These are phyloP conservation scores for Hirsutella thompsonii DNA, from an alignment of 2,329 filamentous ascomycete genomes.

Conservation along the genomic window DNA sequence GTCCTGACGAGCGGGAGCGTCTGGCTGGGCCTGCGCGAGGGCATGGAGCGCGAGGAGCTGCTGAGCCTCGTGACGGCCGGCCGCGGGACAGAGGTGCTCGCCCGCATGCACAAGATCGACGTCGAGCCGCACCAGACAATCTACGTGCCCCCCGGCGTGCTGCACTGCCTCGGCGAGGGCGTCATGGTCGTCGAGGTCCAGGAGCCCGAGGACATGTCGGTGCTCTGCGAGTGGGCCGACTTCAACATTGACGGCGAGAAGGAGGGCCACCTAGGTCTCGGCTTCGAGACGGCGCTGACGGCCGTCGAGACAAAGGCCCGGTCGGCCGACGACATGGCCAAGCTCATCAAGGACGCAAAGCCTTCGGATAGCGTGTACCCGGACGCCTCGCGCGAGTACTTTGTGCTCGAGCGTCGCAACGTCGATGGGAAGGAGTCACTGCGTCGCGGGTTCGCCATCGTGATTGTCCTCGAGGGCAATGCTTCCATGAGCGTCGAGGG, in stretches of 20 bases:
- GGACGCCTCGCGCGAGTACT: conserved; percentile 6
- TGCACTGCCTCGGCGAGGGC: conserved; percentile 11
- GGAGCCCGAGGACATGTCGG: conserved; percentile 8
- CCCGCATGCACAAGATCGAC: conserved; percentile 7
- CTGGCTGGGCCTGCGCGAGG: conserved; percentile 7
- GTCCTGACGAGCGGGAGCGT: conserved; percentile 8
- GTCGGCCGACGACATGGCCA: conserved; percentile 4
- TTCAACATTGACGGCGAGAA: conserved; percentile 6
- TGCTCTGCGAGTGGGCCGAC: conserved; percentile 8
- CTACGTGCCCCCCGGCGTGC: conserved; percentile 8
- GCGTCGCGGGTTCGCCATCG: conserved; percentile 5
- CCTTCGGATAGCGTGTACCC: conserved; percentile 2
- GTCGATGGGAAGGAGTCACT: conserved; percentile 1
- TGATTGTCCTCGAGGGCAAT: conserved; percentile 5
- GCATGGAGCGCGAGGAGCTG: conserved; percentile 4
- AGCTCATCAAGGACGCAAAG: conserved; percentile 1
- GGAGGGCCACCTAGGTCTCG: conserved; percentile 8
- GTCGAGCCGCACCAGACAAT: conserved; percentile 8
- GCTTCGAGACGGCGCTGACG: conserved; percentile 7
- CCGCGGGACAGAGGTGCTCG: conserved; percentile 4
- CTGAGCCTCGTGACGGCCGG: conserved; percentile 4
- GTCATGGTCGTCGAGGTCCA: conserved; percentile 9
- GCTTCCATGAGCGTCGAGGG: conserved; percentile 2
- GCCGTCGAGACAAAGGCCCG: conserved; percentile 5
- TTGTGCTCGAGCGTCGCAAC: conserved; percentile 4